Evolutionary conservation across 176 grass and related monocot species (phyloP).

Genomic region (Cenchrus fungigraminus): DNA sequence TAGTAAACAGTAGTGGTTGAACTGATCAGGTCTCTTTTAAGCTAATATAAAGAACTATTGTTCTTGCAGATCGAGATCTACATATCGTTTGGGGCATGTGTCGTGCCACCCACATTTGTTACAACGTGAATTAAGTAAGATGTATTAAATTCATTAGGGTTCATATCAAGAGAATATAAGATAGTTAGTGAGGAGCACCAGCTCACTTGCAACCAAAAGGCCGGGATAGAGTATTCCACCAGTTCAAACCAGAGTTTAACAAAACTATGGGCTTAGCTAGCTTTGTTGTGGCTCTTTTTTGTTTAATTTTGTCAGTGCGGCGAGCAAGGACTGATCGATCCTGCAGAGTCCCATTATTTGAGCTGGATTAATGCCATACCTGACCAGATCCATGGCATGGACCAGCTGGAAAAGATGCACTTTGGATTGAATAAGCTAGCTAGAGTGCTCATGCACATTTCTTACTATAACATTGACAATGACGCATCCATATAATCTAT

Average conservation of each 20-base stretch:
- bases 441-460: background rate
- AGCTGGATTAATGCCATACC: no score
- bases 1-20: background rate
- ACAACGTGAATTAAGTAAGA: background rate
- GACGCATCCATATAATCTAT: background rate
- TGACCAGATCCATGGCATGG: slow-evolving; percentile 20
- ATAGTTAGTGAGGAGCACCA: background rate
- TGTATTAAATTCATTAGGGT: background rate
- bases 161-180: background rate
- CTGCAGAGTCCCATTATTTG: background rate
- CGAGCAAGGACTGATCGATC: background rate
- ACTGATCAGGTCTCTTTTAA: background rate
- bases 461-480: background rate
- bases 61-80: background rate
- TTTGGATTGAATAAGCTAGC: background rate
- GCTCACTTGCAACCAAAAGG: background rate
- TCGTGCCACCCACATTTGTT: slow-evolving; percentile 7
- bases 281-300: background rate
- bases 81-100: slow-evolving; percentile 3
- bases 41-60: background rate
- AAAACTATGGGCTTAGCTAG: background rate
- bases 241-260: background rate
- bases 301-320: no score
- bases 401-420: slow-evolving; percentile 22
- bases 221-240: background rate